These are phyloP conservation scores for Candida tallmaniae DNA, from an alignment of 805 yeast species.

Conservation along the genomic window DNA sequence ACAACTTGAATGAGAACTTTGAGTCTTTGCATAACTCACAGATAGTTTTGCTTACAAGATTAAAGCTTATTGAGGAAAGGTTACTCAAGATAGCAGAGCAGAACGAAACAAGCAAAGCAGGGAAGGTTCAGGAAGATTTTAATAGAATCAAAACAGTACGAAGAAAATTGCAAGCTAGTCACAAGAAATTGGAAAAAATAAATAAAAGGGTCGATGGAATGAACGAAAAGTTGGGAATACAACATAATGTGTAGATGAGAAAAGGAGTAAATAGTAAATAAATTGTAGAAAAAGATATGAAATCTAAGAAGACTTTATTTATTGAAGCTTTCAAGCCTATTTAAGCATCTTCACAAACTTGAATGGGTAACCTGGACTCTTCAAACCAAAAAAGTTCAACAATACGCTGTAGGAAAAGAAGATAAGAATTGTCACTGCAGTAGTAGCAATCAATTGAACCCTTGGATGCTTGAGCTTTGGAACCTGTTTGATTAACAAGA, in stretches of 20 bases:
- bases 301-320: no score
- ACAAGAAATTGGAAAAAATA: conserved; percentile 23
- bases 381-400: conserved; percentile 61
- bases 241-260: no score
- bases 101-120: conserved; percentile 13
- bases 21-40: conserved; percentile 56
- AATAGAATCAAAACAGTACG: conserved; percentile 26
- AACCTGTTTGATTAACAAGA: conserved; percentile 54
- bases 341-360: conserved; percentile 28
- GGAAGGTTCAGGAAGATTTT: conserved; percentile 16
- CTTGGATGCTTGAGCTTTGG: conserved; percentile 44
- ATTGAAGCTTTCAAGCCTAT: no score
- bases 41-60: conserved; percentile 45
- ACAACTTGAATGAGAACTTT: conserved; percentile 45
- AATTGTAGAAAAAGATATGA: no score
- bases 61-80: conserved; percentile 38
- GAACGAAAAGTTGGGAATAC: neutral
- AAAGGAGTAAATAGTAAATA: no score
- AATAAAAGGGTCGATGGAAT: conserved; percentile 3
- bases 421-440: conserved; percentile 39
- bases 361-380: conserved; percentile 77
- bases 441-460: conserved; percentile 46
- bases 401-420: conserved; percentile 60
- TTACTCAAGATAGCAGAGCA: conserved; percentile 19
- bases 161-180: conserved; percentile 22